Evolutionary conservation across 169 alveolate genomes (phyloP), one percentile per base, ranked within the genome.

Genomic region (Plasmodium billcollinsi): DNA sequence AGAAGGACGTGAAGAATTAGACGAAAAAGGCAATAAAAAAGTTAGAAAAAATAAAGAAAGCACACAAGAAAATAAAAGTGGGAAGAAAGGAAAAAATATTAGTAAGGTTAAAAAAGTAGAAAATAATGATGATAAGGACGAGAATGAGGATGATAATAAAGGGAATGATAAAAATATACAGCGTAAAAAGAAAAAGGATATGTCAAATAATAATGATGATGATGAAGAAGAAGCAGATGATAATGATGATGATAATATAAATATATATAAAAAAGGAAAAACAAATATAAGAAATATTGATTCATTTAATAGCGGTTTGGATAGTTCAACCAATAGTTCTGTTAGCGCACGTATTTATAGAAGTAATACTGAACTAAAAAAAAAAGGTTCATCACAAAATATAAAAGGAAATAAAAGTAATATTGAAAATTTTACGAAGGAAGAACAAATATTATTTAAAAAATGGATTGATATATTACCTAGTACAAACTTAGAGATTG

Each of bases 271-370:
- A 24, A 61, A 45, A 12, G 20, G 20, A 21, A 12, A 75, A 8
- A 33, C 15, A 43, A 20, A 62, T 63, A 66, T 63, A n/a, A 58
- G 63, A 66, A 78, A 15, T 45, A 29, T 66, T 45, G 58, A 67
- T 33, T 24, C 52, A 18, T 24, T 2, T 9, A 15, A 26, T 66
- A 75, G 49, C 54, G 62, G 21, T 15, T 58, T 78, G 69, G 80
- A 65, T 59, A 61, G 72, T 33, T 50, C 90, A 67, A 78, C 90
- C 21, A 78, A 78, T 47, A 78, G 80, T 47, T 67, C 90, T 33
- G 59, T 74, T 52, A 78, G 72, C 8, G 73, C 78, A 43, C 29
- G 80, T 45, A 78, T 78, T 14, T 18, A 54, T 54, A 78, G 49
- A 67, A 49, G 26, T 78, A 29, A 66, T 66, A 78, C 52, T 61